A percentile compares a stretch with the other conserved stretches of the same genome.
Evolutionary conservation across 495 filamentous ascomycete genomes (phyloP).

Genomic region (Neurospora terricola): DNA sequence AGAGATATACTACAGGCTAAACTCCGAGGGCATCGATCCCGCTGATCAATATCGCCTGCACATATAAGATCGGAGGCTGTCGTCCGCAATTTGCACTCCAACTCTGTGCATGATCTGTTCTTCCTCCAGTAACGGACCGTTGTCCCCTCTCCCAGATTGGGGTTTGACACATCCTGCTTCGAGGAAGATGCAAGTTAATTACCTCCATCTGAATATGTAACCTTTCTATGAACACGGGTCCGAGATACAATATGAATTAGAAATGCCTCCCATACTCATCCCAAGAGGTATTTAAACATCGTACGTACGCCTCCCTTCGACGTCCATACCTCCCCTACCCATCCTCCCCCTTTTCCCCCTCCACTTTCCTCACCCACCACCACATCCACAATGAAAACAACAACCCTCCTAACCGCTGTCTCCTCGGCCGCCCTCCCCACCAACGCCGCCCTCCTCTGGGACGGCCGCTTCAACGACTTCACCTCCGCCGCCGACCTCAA

Average conservation of each 20-base stretch:
- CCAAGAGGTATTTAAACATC: background rate
- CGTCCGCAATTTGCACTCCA: slow-evolving; percentile 12
- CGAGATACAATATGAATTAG: background rate
- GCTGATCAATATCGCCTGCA: slow-evolving; percentile 2
- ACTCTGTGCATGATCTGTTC: background rate
- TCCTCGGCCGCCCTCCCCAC: background rate
- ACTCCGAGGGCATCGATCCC: background rate
- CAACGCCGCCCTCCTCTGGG: slow-evolving; percentile 42
- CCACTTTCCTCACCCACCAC: background rate
- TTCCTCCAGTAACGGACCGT: slow-evolving; percentile 5
- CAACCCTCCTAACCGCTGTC: slow-evolving; percentile 5
- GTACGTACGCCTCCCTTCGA: background rate
- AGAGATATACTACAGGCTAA: slow-evolving; percentile 8
- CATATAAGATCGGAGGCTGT: slow-evolving; percentile 12
- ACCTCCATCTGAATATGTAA: background rate
- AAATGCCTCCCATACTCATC: background rate
- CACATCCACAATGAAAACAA: slow-evolving; percentile 17
- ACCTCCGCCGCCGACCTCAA: slow-evolving; percentile 38
- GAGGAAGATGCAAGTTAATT: background rate
- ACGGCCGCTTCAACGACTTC: slow-evolving; percentile 52
- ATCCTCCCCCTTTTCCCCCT: too few relatives aligned
- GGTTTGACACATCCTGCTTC: background rate
- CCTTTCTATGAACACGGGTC: background rate
- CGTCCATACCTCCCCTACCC: background rate
- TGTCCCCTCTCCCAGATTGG: slow-evolving; percentile 1